A percentile compares a stretch with the other conserved stretches of the same genome.
Evolutionary conservation across 179 eudicot species (phyloP).

Genomic region (Amaranthus tricolor): DNA sequence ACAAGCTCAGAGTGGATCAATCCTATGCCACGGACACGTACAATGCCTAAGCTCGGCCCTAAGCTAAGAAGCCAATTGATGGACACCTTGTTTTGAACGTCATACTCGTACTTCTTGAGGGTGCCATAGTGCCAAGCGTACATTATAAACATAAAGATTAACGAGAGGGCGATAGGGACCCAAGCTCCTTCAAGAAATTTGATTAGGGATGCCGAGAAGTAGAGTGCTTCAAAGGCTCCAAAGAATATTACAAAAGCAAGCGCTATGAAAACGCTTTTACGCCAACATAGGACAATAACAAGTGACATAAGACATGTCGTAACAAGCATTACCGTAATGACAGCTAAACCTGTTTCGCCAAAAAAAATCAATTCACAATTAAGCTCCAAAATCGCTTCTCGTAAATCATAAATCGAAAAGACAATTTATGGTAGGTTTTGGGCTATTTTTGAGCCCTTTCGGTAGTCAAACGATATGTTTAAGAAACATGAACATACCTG

Average conservation of each 20-base stretch:
- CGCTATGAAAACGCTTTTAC: conserved; percentile 57
- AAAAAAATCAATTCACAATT: neutral
- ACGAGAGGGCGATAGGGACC: conserved; percentile 81
- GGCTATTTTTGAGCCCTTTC: neutral
- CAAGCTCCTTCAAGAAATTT: conserved; percentile 95
- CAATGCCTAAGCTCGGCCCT: conserved; percentile 86
- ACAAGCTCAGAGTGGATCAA: conserved; percentile 84
- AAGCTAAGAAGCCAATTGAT: conserved; percentile 86
- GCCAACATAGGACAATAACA: conserved; percentile 86
- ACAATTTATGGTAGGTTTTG: neutral
- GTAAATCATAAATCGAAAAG: neutral
- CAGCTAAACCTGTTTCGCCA: conserved; percentile 73
- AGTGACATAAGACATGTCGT: conserved; percentile 96
- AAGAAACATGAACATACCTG: conserved; percentile 42
- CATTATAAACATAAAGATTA: conserved; percentile 72
- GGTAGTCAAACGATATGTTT: neutral
- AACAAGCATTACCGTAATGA: conserved; percentile 91
- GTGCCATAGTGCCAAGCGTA: conserved; percentile 86
- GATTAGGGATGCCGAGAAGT: conserved; percentile 85
- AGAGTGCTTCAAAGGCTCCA: conserved; percentile 80
- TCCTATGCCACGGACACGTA: conserved; percentile 85
- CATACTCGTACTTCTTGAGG: conserved; percentile 69
- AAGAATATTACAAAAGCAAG: conserved; percentile 68
- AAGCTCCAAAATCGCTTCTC: neutral
- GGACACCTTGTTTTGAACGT: conserved; percentile 90